Evolutionary conservation across 2,329 filamentous ascomycete genomes (phyloP).

Genomic region (Colletotrichum viniferum): DNA sequence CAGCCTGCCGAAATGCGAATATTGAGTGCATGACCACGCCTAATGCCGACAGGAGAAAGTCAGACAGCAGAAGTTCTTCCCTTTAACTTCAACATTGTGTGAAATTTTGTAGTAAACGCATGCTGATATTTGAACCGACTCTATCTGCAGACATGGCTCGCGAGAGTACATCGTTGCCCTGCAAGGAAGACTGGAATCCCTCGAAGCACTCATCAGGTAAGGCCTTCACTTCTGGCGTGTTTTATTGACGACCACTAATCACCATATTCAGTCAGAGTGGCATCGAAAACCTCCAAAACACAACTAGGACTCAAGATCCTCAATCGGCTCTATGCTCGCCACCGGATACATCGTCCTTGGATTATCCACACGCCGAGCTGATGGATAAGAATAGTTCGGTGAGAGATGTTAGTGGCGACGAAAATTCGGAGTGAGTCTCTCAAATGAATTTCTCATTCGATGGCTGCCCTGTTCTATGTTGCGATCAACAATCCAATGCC

Average conservation of each 20-base stretch:
- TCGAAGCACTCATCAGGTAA: not conserved
- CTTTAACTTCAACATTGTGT: not conserved
- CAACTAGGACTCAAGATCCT: not conserved
- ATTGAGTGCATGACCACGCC: not conserved
- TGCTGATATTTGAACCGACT: not conserved
- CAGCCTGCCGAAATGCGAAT: not conserved
- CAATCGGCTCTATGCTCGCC: not conserved
- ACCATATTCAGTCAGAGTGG: not conserved
- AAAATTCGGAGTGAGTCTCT: not conserved
- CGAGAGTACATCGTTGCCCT: not conserved
- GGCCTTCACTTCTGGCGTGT: not conserved
- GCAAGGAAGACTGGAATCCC: not conserved
- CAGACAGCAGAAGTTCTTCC: not conserved
- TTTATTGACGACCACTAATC: rapidly evolving
- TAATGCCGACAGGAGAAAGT: not conserved
- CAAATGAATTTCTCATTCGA: rapidly evolving
- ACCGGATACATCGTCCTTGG: not conserved
- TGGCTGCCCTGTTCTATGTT: not conserved
- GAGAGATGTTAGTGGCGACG: not conserved
- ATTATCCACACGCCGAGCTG: not conserved
- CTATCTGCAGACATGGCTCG: not conserved
- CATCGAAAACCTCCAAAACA: not conserved
- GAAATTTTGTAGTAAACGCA: not conserved
- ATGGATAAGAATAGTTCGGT: not conserved
- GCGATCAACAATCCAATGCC: not conserved